A percentile compares a stretch with the other conserved stretches of the same genome.
phyloP scores from a whole-genome alignment of 352 stramenopile genomes.

The Phytophthora litchii region DNA sequence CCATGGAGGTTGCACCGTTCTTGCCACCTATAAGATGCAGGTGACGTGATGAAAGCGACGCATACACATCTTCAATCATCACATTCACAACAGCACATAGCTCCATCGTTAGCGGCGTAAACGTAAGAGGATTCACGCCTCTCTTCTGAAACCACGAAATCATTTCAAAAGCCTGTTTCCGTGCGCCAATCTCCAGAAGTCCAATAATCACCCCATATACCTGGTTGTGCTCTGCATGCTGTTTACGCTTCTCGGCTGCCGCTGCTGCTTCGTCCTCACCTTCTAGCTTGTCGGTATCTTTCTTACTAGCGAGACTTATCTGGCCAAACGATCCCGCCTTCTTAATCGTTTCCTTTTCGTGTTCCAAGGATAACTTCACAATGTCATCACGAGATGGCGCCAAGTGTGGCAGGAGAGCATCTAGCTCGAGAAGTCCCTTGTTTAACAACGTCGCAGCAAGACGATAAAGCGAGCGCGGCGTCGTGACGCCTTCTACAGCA shows the following conservation, averaged over 20 bases:
- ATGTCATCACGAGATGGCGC: slow-evolving; percentile 71
- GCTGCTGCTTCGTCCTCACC: slow-evolving; percentile 36
- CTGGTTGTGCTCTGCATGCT: slow-evolving; percentile 61
- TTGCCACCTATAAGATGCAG: slow-evolving; percentile 45
- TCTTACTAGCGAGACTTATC: slow-evolving; percentile 71
- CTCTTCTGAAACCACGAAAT: slow-evolving; percentile 78
- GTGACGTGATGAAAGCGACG: slow-evolving; percentile 56
- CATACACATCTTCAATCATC: slow-evolving; percentile 63
- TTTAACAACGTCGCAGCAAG: slow-evolving; percentile 88
- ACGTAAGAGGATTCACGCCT: slow-evolving; percentile 70
- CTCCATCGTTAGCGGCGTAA: slow-evolving; percentile 64
- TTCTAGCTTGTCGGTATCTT: slow-evolving; percentile 41
- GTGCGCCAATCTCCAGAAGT: slow-evolving; percentile 75
- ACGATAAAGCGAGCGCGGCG: slow-evolving; percentile 79
- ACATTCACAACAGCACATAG: slow-evolving; percentile 74
- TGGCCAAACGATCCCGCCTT: slow-evolving; percentile 69
- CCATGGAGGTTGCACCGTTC: slow-evolving; percentile 2
- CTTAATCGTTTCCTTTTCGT: slow-evolving; percentile 63
- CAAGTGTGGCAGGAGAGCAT: slow-evolving; percentile 82
- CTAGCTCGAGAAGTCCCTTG: slow-evolving; percentile 78
- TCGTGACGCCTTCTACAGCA: slow-evolving; percentile 42
- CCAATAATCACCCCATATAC: slow-evolving; percentile 85
- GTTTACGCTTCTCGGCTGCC: slow-evolving; percentile 22
- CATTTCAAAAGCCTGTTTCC: slow-evolving; percentile 74
- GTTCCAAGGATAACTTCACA: slow-evolving; percentile 45